Evolutionary conservation across 768 basidiomycete genomes (phyloP).

Genomic region (Neoboletus subvelutipes): DNA sequence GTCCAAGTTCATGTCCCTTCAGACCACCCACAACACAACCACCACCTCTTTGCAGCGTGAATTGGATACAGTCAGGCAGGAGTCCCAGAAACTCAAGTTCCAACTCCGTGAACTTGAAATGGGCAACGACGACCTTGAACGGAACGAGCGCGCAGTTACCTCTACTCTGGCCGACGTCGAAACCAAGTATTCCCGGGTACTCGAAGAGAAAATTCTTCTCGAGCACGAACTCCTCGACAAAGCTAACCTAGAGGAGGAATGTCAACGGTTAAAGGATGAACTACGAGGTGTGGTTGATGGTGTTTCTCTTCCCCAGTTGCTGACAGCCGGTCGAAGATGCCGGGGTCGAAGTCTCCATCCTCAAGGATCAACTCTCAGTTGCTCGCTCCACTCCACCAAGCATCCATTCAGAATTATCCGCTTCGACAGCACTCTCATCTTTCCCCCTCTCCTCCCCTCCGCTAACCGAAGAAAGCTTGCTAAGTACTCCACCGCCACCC

Average conservation of each 20-base stretch:
- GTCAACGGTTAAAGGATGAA: conserved; percentile 89
- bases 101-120: conserved; percentile 89
- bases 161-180: conserved; percentile 84
- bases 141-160: conserved; percentile 86
- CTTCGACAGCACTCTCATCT: conserved; percentile 33
- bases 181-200: conserved; percentile 80
- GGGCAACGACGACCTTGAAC: conserved; percentile 96
- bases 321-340: conserved; percentile 56
- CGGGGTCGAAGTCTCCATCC: conserved; percentile 77
- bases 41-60: conserved; percentile 90
- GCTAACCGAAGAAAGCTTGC: conserved; percentile 52
- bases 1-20: conserved; percentile 84
- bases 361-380: conserved; percentile 68
- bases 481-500: conserved; percentile 56
- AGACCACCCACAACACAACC: conserved; percentile 88
- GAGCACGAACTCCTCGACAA: conserved; percentile 95
- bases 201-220: conserved; percentile 96
- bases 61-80: conserved; percentile 76
- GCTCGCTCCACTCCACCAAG: conserved; percentile 34
- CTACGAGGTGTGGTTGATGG: conserved; percentile 71
- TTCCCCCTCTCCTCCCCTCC: conserved; percentile 33
- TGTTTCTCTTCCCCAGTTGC: not conserved
- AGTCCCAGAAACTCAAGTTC: conserved; percentile 66
- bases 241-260: conserved; percentile 85
- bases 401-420: conserved; percentile 26